These are phyloP conservation scores for Sporisorium exsertum DNA, from an alignment of 1,284 basidiomycete species.

Conservation along the genomic window DNA sequence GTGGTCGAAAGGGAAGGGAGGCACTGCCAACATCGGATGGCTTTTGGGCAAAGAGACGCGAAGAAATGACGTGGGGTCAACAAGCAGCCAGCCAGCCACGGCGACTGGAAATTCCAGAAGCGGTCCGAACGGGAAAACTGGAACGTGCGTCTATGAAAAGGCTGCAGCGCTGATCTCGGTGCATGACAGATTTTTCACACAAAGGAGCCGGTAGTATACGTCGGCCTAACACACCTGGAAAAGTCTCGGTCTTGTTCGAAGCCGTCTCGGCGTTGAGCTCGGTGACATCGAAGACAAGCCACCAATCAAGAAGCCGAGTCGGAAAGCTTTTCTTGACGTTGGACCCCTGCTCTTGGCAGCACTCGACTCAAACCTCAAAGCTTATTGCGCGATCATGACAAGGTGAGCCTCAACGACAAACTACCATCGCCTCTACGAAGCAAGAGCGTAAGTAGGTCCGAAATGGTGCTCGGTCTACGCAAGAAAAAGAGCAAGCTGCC, in stretches of 20 bases:
- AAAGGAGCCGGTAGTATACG: background rate
- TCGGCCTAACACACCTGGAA: background rate
- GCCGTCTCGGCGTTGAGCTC: slow-evolving; percentile 11
- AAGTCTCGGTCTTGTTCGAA: background rate
- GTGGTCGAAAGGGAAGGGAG: background rate
- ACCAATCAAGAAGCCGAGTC: background rate
- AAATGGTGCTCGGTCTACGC: slow-evolving; percentile 38
- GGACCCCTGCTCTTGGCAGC: slow-evolving; percentile 10
- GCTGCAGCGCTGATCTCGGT: slow-evolving; percentile 9
- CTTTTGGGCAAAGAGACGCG: background rate
- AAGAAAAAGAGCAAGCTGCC: slow-evolving; percentile 40
- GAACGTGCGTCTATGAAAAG: slow-evolving; percentile 35
- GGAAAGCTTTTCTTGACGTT: slow-evolving; percentile 1
- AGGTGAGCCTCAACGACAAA: background rate
- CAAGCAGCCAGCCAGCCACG: background rate
- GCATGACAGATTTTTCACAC: background rate
- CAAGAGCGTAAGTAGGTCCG: too few species aligned
- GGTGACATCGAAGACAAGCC: background rate
- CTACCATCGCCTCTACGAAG: background rate
- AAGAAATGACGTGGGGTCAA: background rate
- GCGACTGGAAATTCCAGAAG: background rate
- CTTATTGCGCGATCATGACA: background rate
- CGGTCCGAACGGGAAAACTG: slow-evolving; percentile 10
- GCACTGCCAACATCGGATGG: background rate
- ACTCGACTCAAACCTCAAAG: too few species aligned